Percentiles rank a stretch among this genome's conserved stretches.
phyloP scores from a whole-genome alignment of 441 rosid species.

The Pelargonium citronellum region DNA sequence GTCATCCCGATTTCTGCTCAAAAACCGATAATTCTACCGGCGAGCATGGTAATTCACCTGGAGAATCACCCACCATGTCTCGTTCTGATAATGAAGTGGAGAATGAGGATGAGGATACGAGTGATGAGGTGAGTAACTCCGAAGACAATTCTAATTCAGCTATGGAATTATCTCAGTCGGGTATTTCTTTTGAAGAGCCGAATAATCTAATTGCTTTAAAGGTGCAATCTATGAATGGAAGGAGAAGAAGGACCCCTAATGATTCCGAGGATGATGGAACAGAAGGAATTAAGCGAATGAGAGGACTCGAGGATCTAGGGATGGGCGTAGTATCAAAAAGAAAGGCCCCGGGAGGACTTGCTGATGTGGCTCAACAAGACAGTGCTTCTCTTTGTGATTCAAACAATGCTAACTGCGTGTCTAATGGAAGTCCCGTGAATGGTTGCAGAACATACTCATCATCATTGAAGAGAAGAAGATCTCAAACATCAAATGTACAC shows the following conservation, averaged over 20 bases:
- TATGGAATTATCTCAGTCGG: constrained; percentile 61
- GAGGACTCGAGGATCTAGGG: constrained; percentile 93
- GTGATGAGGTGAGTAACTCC: constrained; percentile 34
- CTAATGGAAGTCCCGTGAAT: constrained; percentile 46
- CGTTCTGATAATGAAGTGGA: constrained; percentile 41
- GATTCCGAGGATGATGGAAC: constrained; percentile 97
- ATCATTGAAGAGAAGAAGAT: constrained; percentile 56
- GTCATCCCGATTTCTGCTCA: constrained; percentile 33
- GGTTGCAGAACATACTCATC: constrained; percentile 43
- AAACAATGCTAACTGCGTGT: constrained; percentile 35
- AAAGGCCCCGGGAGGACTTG: constrained; percentile 33
- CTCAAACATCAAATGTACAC: constrained; percentile 49
- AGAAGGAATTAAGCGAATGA: constrained; percentile 90
- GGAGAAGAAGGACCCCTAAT: constrained; percentile 84
- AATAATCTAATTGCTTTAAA: constrained; percentile 38
- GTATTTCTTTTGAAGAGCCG: constrained; percentile 60
- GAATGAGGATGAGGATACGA: constrained; percentile 26
- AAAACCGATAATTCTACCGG: constrained; percentile 28
- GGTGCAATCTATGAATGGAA: constrained; percentile 43
- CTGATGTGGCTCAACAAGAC: constrained; percentile 35
- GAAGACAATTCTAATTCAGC: constrained; percentile 43
- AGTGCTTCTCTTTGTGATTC: constrained; percentile 33
- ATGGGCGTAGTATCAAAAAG: constrained; percentile 42
- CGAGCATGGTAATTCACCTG: constrained; percentile 34
- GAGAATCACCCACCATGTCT: constrained; percentile 47